These are phyloP conservation scores for Kwoniella europaea DNA, from an alignment of 768 basidiomycete genomes.

Conservation along the genomic window DNA sequence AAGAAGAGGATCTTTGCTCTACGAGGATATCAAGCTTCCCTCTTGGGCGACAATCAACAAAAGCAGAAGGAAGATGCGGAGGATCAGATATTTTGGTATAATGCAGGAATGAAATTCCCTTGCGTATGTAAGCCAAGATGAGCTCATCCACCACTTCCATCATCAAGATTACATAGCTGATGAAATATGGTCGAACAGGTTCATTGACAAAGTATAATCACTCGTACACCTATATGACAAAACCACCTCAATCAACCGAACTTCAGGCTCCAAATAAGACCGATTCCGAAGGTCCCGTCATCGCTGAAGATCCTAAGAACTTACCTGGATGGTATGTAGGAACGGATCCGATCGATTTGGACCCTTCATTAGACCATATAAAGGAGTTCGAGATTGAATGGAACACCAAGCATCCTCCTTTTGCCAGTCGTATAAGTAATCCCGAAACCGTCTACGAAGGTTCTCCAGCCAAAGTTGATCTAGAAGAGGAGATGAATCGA, in stretches of 20 bases:
- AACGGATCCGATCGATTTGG: constrained; percentile 21
- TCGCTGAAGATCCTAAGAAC: background rate
- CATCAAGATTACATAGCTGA: background rate
- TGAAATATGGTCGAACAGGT: constrained; percentile 13
- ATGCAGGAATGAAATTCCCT: constrained; percentile 31
- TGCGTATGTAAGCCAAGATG: constrained; percentile 34
- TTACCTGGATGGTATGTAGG: background rate
- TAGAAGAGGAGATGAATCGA: background rate
- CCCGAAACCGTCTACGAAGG: constrained; percentile 4
- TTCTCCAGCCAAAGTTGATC: background rate
- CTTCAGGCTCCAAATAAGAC: background rate
- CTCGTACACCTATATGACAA: constrained; percentile 11
- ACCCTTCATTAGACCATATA: constrained; percentile 31
- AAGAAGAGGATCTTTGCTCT: background rate
- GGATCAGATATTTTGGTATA: constrained; percentile 33
- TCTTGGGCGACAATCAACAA: background rate
- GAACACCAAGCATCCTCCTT: constrained; percentile 3
- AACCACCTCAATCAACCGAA: constrained; percentile 8
- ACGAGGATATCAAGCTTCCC: background rate
- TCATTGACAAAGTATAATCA: constrained; percentile 2
- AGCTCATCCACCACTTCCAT: no score
- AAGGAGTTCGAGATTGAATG: constrained; percentile 32
- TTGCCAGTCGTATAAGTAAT: constrained; percentile 5
- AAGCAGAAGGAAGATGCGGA: background rate
- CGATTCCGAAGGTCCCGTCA: background rate